Evolutionary conservation across 1,284 basidiomycete genomes (phyloP).

Genomic region (Coriolopsis trogii): DNA sequence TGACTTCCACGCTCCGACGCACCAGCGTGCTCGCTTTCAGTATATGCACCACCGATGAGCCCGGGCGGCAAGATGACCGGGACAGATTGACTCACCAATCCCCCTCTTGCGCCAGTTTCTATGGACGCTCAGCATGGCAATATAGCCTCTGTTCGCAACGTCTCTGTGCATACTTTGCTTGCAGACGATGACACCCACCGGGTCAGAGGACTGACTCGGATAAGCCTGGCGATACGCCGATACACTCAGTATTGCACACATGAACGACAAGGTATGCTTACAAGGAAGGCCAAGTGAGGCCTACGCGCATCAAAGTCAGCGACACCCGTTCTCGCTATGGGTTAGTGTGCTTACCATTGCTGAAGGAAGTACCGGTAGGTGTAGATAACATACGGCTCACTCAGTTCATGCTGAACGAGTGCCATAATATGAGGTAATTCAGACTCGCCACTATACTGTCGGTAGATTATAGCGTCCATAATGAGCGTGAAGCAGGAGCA

Average conservation of each 20-base stretch:
- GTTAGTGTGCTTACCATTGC: slow-evolving; percentile 70
- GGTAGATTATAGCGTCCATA: slow-evolving; percentile 65
- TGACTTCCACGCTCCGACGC: slow-evolving; percentile 75
- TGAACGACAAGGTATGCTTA: slow-evolving; percentile 39
- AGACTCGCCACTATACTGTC: slow-evolving; percentile 73
- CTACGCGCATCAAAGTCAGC: slow-evolving; percentile 43
- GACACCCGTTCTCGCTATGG: not conserved
- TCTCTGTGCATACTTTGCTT: slow-evolving; percentile 90
- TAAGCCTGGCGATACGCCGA: slow-evolving; percentile 50
- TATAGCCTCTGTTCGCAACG: slow-evolving; percentile 86
- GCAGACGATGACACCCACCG: slow-evolving; percentile 93
- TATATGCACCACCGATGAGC: not conserved
- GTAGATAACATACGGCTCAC: slow-evolving; percentile 95
- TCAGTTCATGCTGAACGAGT: slow-evolving; percentile 90
- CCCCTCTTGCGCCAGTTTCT: slow-evolving; percentile 83
- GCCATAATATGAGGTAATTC: slow-evolving; percentile 84
- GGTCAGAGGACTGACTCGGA: slow-evolving; percentile 53
- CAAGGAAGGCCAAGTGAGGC: slow-evolving; percentile 94
- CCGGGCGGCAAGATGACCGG: slow-evolving; percentile 9
- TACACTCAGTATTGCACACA: slow-evolving; percentile 7
- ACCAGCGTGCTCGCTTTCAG: slow-evolving; percentile 76
- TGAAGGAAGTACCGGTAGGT: slow-evolving; percentile 94
- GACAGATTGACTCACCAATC: slow-evolving; percentile 74
- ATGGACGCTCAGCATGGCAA: slow-evolving; percentile 95
- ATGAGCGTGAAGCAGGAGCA: slow-evolving; percentile 1